Evolutionary conservation across 495 filamentous ascomycete genomes (phyloP).

Genomic region (Staphylotrichum tortipilum): DNA sequence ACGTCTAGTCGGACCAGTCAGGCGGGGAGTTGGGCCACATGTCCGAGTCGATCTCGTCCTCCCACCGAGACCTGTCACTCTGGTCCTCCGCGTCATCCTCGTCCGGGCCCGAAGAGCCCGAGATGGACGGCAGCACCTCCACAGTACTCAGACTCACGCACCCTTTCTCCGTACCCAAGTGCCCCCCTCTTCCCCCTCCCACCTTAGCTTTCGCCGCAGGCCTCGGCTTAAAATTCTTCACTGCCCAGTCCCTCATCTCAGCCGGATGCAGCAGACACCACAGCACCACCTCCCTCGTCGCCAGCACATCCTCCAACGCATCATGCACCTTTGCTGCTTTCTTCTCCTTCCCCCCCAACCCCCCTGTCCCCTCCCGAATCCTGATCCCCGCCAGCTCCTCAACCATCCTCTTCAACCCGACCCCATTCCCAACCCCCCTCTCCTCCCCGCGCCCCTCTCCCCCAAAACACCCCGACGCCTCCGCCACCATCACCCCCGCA

Average conservation of each 20-base stretch:
- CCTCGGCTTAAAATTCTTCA: background rate
- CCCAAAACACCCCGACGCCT: background rate
- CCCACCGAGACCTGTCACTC: background rate
- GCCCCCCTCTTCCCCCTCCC: background rate
- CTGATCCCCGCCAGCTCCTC: background rate
- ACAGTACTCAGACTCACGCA: no score
- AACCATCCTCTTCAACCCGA: background rate
- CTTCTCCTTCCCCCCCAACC: no score
- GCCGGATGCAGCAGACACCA: background rate
- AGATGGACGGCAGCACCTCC: no score
- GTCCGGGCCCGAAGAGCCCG: no score
- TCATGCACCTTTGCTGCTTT: background rate
- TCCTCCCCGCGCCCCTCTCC: background rate
- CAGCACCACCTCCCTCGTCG: background rate
- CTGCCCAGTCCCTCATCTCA: background rate
- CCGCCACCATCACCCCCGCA: background rate
- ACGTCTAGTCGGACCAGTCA: slow-evolving; percentile 1
- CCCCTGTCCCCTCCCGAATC: background rate
- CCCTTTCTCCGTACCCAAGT: background rate
- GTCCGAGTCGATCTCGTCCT: slow-evolving; percentile 1
- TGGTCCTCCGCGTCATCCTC: background rate
- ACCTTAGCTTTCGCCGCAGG: background rate
- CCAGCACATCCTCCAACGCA: background rate
- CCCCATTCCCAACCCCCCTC: background rate
- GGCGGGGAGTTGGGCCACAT: background rate